phyloP scores from a whole-genome alignment of 2,329 filamentous ascomycete genomes.

The Pseudogymnoascus sp. region DNA sequence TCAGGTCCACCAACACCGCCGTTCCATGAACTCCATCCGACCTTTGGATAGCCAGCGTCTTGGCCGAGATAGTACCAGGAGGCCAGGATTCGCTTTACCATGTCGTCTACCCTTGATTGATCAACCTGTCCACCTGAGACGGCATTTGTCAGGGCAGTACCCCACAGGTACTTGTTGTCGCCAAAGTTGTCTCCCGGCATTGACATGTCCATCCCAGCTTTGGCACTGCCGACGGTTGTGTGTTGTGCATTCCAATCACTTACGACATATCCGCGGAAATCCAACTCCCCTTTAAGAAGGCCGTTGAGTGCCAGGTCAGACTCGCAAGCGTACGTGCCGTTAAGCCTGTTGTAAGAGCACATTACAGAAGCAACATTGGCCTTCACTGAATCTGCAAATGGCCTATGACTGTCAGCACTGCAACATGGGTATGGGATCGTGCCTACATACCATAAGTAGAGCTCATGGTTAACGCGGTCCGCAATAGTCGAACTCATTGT shows the following conservation, averaged over 20 bases:
- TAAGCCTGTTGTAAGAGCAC: slow-evolving; percentile 69
- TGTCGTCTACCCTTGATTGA: slow-evolving; percentile 58
- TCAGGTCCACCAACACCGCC: slow-evolving; percentile 31
- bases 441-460: slow-evolving; percentile 48
- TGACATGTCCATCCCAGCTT: slow-evolving; percentile 68
- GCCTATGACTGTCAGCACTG: slow-evolving; percentile 30
- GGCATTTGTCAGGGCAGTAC: slow-evolving; percentile 44
- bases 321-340: slow-evolving; percentile 62
- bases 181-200: slow-evolving; percentile 66
- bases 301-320: slow-evolving; percentile 55
- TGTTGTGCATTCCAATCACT: slow-evolving; percentile 75
- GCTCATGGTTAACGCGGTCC: slow-evolving; percentile 61
- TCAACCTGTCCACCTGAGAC: slow-evolving; percentile 51
- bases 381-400: slow-evolving; percentile 62
- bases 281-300: slow-evolving; percentile 63
- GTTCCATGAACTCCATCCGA: slow-evolving; percentile 38
- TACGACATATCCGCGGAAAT: slow-evolving; percentile 67
- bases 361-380: slow-evolving; percentile 61
- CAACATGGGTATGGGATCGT: background rate
- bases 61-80: slow-evolving; percentile 55
- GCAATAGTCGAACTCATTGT: slow-evolving; percentile 51
- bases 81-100: slow-evolving; percentile 57
- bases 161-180: slow-evolving; percentile 47
- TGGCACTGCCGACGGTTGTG: slow-evolving; percentile 57
- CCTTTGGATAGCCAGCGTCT: slow-evolving; percentile 39